phyloP scores from a whole-genome alignment of 495 filamentous ascomycete genomes.

The Podospora australis region DNA sequence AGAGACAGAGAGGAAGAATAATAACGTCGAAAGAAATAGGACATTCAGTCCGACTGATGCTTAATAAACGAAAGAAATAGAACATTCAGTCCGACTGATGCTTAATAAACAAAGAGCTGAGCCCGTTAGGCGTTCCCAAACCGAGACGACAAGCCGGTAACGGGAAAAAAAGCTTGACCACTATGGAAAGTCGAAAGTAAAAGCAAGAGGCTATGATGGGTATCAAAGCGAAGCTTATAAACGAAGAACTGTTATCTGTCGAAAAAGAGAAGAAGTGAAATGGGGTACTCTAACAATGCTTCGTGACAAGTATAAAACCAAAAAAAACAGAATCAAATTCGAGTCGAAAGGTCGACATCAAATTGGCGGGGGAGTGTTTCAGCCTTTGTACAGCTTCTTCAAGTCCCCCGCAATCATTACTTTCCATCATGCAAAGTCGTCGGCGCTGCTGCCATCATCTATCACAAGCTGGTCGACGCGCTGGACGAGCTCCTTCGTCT shows the following conservation, averaged over 20 bases:
- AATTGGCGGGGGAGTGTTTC: background rate
- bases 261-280: background rate
- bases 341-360: background rate
- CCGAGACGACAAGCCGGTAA: background rate
- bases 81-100: too few species aligned
- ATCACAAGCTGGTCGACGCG: constrained; percentile 35
- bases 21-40: too few species aligned
- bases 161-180: background rate
- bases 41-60: too few species aligned
- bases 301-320: constrained; percentile 1
- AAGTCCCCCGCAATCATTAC: background rate
- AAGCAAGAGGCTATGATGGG: constrained; percentile 23
- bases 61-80: too few species aligned
- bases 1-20: too few species aligned
- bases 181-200: background rate
- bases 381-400: background rate
- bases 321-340: background rate
- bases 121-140: too few species aligned
- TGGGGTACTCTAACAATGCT: background rate
- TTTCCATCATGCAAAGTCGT: constrained; percentile 36
- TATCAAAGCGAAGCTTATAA: constrained; percentile 19
- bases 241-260: background rate
- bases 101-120: too few species aligned
- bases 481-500: constrained; percentile 67
- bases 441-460: constrained; percentile 33